Conservation (phyloP, 2,329 filamentous ascomycete genomes). For the Dactylellina drechsleri region DNA sequence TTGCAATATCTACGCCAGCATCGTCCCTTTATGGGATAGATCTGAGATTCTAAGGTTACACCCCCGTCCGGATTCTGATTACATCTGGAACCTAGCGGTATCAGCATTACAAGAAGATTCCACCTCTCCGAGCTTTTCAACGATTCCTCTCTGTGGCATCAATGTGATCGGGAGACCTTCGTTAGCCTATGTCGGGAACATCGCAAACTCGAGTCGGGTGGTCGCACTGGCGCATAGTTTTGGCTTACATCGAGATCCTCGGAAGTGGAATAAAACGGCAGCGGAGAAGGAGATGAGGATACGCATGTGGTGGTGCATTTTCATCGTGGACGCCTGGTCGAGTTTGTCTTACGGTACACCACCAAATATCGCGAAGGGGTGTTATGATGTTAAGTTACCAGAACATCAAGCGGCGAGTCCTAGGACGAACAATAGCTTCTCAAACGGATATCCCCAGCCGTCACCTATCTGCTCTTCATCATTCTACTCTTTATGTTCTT, state of each 20-base stretch:
- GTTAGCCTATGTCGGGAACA: constrained; percentile 70
- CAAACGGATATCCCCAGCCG: constrained; percentile 44
- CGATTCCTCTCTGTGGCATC: constrained; percentile 69
- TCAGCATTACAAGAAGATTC: constrained; percentile 71
- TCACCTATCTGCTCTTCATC: constrained; percentile 60
- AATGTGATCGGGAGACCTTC: constrained; percentile 71
- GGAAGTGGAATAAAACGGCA: constrained; percentile 67
- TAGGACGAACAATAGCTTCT: constrained; percentile 58
- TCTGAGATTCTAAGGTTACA: constrained; percentile 64
- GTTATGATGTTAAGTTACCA: constrained; percentile 66
- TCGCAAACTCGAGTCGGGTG: constrained; percentile 66
- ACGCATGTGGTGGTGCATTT: constrained; percentile 69
- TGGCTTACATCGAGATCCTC: constrained; percentile 68
- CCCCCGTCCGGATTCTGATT: constrained; percentile 69
- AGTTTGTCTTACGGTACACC: constrained; percentile 69
- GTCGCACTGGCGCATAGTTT: constrained; percentile 68
- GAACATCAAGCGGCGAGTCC: constrained; percentile 39
- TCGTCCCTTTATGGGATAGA: constrained; percentile 69
- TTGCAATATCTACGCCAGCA: constrained; percentile 70
- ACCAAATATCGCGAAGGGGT: constrained; percentile 63
- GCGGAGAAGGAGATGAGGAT: constrained; percentile 67
- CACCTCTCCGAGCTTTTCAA: constrained; percentile 69
- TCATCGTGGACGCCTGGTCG: constrained; percentile 69
- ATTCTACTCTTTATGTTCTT: constrained; percentile 64
- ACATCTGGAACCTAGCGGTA: constrained; percentile 72